A percentile compares a stretch with the other conserved stretches of the same genome.
These are phyloP conservation scores for Coemansia sp. DNA, from an alignment of 192 early-diverging fungal species.

Conservation along the genomic window DNA sequence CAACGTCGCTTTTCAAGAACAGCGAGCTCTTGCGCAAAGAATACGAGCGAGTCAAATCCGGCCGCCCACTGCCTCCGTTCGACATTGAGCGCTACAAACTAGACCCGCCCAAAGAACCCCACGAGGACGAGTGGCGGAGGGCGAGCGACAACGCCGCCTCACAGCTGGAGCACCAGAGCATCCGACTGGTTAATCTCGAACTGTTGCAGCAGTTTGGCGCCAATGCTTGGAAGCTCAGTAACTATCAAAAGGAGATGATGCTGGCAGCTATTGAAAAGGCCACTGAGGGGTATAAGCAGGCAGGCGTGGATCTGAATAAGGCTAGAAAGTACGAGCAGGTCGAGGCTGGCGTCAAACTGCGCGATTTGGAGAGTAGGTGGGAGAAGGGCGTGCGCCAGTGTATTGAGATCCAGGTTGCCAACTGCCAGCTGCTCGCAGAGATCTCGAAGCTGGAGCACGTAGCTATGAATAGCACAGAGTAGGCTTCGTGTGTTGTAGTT, in stretches of 20 bases:
- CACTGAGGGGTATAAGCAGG: constrained; percentile 10
- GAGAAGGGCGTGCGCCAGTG: constrained; percentile 36
- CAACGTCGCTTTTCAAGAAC: constrained; percentile 28
- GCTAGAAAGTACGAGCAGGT: constrained; percentile 42
- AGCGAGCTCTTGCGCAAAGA: constrained; percentile 39
- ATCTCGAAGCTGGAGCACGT: constrained; percentile 16
- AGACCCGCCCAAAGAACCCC: constrained; percentile 10
- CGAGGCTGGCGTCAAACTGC: constrained; percentile 33
- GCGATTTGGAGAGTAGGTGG: constrained; percentile 34
- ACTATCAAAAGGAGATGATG: constrained; percentile 43
- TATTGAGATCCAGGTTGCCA: constrained; percentile 49
- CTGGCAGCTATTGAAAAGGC: constrained; percentile 23
- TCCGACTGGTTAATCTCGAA: constrained; percentile 43
- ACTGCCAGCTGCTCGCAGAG: constrained; percentile 17
- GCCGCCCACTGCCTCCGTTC: constrained; percentile 25
- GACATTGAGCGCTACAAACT: constrained; percentile 46
- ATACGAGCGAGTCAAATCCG: constrained; percentile 40
- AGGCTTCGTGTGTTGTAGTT: neutral
- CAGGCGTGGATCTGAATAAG: constrained; percentile 36
- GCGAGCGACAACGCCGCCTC: constrained; percentile 44
- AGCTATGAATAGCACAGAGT: neutral
- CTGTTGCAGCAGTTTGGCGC: constrained; percentile 50
- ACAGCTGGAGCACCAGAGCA: constrained; percentile 50
- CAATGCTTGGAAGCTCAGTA: constrained; percentile 46
- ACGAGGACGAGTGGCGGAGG: constrained; percentile 20